phyloP scores from a whole-genome alignment of 768 basidiomycete species.

The Amanita phalloides region DNA sequence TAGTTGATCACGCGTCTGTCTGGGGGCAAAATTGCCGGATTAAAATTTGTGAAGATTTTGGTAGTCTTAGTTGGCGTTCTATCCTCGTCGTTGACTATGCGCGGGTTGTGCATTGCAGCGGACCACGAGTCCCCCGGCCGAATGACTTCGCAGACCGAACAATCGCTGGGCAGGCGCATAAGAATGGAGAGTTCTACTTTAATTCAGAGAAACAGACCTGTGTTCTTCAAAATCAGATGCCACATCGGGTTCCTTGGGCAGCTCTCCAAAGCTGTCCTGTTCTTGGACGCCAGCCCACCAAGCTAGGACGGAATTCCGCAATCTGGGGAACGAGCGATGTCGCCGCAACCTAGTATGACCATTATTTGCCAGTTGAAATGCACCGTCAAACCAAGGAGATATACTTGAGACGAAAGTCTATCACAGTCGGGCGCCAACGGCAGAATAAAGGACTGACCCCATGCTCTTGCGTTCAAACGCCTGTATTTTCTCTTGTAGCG shows the following conservation, averaged over 20 bases:
- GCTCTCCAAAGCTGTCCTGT: neutral
- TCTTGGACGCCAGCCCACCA: slow-evolving; percentile 7
- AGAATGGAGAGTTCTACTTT: neutral
- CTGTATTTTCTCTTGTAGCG: slow-evolving; percentile 1
- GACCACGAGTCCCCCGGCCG: slow-evolving; percentile 5
- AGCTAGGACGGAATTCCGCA: slow-evolving; percentile 3
- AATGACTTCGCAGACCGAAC: slow-evolving; percentile 3
- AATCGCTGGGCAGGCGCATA: neutral
- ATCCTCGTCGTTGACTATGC: neutral
- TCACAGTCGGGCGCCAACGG: too few species aligned
- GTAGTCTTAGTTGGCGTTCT: neutral
- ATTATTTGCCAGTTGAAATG: neutral
- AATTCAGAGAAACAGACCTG: neutral
- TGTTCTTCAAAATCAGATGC: slow-evolving; percentile 2
- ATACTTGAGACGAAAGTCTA: neutral
- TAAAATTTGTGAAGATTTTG: slow-evolving; percentile 1
- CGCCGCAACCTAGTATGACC: neutral
- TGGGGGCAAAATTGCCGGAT: neutral
- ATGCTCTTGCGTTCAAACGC: slow-evolving; percentile 5
- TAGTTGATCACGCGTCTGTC: neutral
- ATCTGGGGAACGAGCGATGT: slow-evolving; percentile 3
- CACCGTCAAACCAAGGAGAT: neutral
- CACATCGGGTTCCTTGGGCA: neutral
- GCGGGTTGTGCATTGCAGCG: neutral
- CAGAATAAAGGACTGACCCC: slow-evolving; percentile 1